These are phyloP conservation scores for Penicillium tannophilum DNA, from an alignment of 495 filamentous ascomycete species.

Conservation along the genomic window DNA sequence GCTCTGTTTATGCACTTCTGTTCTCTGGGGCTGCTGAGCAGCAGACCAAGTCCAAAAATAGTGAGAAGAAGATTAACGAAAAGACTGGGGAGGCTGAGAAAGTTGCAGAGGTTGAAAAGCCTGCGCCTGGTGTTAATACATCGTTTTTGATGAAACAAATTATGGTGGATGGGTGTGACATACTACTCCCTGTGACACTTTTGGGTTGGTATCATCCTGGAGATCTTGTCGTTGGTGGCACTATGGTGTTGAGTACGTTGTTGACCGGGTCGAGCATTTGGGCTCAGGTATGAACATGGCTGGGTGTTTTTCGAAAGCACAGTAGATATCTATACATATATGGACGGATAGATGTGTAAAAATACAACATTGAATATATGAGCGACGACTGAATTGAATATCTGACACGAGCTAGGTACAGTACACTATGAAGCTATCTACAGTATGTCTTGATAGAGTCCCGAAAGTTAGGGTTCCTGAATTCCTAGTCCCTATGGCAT, in stretches of 20 bases:
- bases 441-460: too few species aligned
- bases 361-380: neutral
- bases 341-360: neutral
- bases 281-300: constrained; percentile 26
- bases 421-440: too few species aligned
- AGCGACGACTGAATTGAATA: too few species aligned
- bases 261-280: constrained; percentile 60
- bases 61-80: constrained; percentile 15
- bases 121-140: neutral
- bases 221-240: constrained; percentile 47
- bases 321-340: neutral
- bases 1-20: constrained; percentile 27
- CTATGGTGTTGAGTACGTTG: constrained; percentile 60
- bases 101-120: neutral
- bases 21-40: constrained; percentile 11
- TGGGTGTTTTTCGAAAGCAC: too few species aligned
- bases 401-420: too few species aligned
- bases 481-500: too few species aligned
- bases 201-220: constrained; percentile 56
- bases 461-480: too few species aligned
- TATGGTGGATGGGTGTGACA: constrained; percentile 57
- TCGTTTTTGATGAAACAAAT: constrained; percentile 36
- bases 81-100: neutral
- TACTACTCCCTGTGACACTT: constrained; percentile 55
- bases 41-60: constrained; percentile 2